Evolutionary conservation across 2,329 filamentous ascomycete genomes (phyloP), one percentile per base, ranked within the genome.

Genomic region (Aphanocladium album): DNA sequence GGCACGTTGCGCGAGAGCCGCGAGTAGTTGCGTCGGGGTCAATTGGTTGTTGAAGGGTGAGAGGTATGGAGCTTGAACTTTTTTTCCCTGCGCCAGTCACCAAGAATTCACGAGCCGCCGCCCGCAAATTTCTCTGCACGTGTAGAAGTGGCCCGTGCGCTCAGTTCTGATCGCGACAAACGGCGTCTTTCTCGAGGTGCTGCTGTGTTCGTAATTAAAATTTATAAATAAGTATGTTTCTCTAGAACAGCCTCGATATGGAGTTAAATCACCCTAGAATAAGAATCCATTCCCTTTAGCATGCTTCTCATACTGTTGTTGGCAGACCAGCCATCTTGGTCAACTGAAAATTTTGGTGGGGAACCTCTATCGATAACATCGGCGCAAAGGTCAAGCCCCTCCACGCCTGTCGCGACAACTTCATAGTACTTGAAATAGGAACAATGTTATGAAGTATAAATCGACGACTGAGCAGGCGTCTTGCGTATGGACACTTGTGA

Each of bases 71-170:
- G 47, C 46, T 35, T n/a, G 12, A 51, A 33, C 35, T 51, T 57
- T 58, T 52, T 33, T 51, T 43, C 43, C 30, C 35, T 39, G 54
- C 43, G 35, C 23, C 33, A 7, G 12, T 9, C 5, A 56, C 17
- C n/a, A 17, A 39, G n/a, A 45, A 51, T 50, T 57, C 54, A 47
- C 56, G 30, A 23, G 30, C 16, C 37, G 33, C 27, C 21, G 37
- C 50, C 50, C 14, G 57, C 49, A 60, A 54, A 60, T 39, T 54
- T 60, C 55, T 39, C 41, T 39, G 50, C 57, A 54, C 43, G 58
- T 55, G 51, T 47, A 41, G 21, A 53, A 54, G 51, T 60, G 58
- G 58, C 51, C 58, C 58, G 58, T 60, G 58, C 58, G 51, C 33
- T 14, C 50, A 5, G 16, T 25, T 39, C 16, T 16, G 30, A 25